Base-by-base conservation (phyloP, 352 stramenopile genomes). In the Thraustochytrium sp. region DNA sequence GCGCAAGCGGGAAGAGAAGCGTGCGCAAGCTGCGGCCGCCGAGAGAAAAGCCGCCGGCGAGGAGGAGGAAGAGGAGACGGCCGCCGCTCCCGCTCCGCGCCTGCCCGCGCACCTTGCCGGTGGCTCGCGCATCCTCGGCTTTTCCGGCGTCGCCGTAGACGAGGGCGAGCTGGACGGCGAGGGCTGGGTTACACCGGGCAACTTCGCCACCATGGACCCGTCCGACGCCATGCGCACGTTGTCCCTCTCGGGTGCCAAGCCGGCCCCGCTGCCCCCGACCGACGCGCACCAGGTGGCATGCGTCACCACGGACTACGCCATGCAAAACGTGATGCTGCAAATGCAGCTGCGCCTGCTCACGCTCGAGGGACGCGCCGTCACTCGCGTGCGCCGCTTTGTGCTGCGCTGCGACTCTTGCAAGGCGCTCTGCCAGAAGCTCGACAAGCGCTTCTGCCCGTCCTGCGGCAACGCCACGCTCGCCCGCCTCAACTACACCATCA, bases 381-480 rank as follows among this genome's bases (percentile, higher is more conserved):
- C 85, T 16, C 63, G 83, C 16, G 85, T 95, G 0, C 93, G 93
- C 76, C 90, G 97, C 80, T 99, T 95, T 94, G 97, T 99, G 31
- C 91, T 98, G 38, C 94, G 97, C 62, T 99, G 97, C 84, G 92
- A 94, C 42, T 95, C 95, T 34, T 99, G 97, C 86, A 98, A 86
- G 86, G 97, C 89, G 82, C 94, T 89, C 9, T 88, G 42, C 46
- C 40, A 40, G 1, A 93, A 98, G 84, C 93, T 97, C 90, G 89
- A 91, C 46, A 90, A 94, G 34, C 86, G 98, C 62, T 99, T 99
- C 88, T 99, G 97, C 84, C 91, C 94, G 42, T 93, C 95, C 85
- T 99, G 97, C 86, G 97, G 97, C 61, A 97, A 96, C 85, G 93
- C 92, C 86, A 95, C 93, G 53, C 91, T 99, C 86, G 93, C 97